Conservation (phyloP, 192 early-diverging fungal genomes). For the Phycomyces nitens region DNA sequence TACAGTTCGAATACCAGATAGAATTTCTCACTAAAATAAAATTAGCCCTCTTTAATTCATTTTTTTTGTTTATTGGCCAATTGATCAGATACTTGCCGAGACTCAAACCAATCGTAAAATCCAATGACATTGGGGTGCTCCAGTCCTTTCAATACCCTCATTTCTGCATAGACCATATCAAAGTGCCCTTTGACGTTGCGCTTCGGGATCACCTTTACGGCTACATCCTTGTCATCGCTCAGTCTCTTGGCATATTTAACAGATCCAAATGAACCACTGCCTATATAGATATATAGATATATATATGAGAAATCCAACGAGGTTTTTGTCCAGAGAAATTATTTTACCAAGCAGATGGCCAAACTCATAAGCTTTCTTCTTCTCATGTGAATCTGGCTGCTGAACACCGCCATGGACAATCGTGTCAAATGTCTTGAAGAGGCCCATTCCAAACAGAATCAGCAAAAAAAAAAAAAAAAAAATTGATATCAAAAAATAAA, state of each 20-base stretch:
- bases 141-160: constrained; percentile 78
- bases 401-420: constrained; percentile 36
- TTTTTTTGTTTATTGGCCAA: no score
- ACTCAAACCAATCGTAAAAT: constrained; percentile 72
- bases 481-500: no score
- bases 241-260: constrained; percentile 62
- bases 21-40: constrained; percentile 56
- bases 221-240: constrained; percentile 71
- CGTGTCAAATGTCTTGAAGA: constrained; percentile 24
- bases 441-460: constrained; percentile 10
- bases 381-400: constrained; percentile 57
- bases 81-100: no score
- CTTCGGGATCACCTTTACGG: constrained; percentile 92
- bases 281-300: constrained; percentile 5
- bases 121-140: constrained; percentile 89
- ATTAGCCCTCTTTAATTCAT: constrained; percentile 24
- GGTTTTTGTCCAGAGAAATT: background rate
- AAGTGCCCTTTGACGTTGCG: constrained; percentile 72
- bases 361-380: constrained; percentile 66
- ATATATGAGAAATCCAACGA: background rate
- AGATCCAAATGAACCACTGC: constrained; percentile 66
- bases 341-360: constrained; percentile 51
- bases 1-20: constrained; percentile 75
- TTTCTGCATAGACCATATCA: constrained; percentile 82
- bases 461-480: no score